Base-by-base conservation (phyloP, 2,329 filamentous ascomycete species). In the Trichoderma breve region DNA sequence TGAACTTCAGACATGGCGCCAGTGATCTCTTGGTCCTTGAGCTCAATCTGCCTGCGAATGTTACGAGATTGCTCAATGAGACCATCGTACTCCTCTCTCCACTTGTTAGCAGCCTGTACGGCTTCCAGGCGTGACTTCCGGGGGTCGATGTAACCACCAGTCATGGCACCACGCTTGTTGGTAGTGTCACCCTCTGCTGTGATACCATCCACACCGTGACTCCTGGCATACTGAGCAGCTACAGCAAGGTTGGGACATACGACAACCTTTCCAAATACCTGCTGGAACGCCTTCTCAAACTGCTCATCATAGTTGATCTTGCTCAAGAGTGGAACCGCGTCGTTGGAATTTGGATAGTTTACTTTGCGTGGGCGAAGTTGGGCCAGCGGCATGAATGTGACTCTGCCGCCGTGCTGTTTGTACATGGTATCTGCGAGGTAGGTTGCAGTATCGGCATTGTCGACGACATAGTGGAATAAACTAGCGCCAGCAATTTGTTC, bases 391-490 rank as follows among this genome's bases (percentile, higher is more conserved):
- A 98, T 95, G 78, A 98, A 98, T 0, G 97, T 99, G 21, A 99
- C 88, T 78, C 96, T 90, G 14, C 96, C 96, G 18, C 92, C 92
- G 73, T 90, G 92, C 75, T 93, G 90, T 74, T 90, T 91, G 79
- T 94, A 92, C 32, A 99, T 85, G 15, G 90, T 88, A 75, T 95
- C 92, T 57, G 96, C 90, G 39, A 98, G 88, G 75, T 90, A 89
- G 1, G 93, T 94, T 1, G 95, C 94, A 0, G 95, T 98, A 53
- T 92, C 90, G 73, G 97, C 94, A 64, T 92, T 95, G 80, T 99
- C 95, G 57, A 98, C 95, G 12, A 99, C 91, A 75, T 97, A 97
- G 81, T 99, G 94, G 83, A 99, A 99, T 9, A 99, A 86, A 79
- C 94, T 97, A 74, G 91, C 91, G 21, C 96, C 96, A 3, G 95